Evolutionary conservation across 176 grass and related monocot genomes (phyloP), one percentile per base, ranked within the genome.

Genomic region (Oryza longistaminata): DNA sequence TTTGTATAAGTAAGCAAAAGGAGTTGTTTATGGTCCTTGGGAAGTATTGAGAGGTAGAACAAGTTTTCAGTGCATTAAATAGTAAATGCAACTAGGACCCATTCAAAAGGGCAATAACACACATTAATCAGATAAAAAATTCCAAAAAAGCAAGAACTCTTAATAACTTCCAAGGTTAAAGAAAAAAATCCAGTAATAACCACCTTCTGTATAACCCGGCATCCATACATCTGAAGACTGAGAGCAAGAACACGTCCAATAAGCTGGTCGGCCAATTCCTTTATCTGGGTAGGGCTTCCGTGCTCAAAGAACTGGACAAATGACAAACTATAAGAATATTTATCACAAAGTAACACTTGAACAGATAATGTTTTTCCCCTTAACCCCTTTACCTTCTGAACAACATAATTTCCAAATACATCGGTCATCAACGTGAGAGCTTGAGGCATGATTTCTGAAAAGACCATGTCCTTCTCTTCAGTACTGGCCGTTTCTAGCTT

Each of bases 211-310:
- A 97, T 97, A 90, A 97, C 94, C 39, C 94, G 87, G 61, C 94
- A 94, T 52, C 94, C 94, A 79, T 97, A 97, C 94, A 97, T 97
- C 82, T 97, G 94, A 90, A 97, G 94, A 70, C 92, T 97, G 52
- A 97, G 94, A 81, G 70, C 82, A 74, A 97, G 89, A 44, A 97
- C 94, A 86, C 86, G 89, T 37, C 89, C 89, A 80, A 87, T 87
- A 76, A 91, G 89, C 75, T 91, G 89, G 50, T 83, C 76, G 43
- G 89, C 85, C 11, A 97, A 86, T 81, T 90, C 87, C 76, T 91
- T 94, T 90, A 93, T 92, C 82, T 97, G 94, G 74, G 85, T 53
- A 67, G 94, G 40, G 70, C 87, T 97, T 80, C 94, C 94, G 62
- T 97, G 92, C 94, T 97, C 94, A 81, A 97, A 97, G 90, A 94